Percentiles rank a stretch among this genome's conserved stretches.
phyloP scores from a whole-genome alignment of 2,329 filamentous ascomycete genomes.

The Corniculantispora saksenae region DNA sequence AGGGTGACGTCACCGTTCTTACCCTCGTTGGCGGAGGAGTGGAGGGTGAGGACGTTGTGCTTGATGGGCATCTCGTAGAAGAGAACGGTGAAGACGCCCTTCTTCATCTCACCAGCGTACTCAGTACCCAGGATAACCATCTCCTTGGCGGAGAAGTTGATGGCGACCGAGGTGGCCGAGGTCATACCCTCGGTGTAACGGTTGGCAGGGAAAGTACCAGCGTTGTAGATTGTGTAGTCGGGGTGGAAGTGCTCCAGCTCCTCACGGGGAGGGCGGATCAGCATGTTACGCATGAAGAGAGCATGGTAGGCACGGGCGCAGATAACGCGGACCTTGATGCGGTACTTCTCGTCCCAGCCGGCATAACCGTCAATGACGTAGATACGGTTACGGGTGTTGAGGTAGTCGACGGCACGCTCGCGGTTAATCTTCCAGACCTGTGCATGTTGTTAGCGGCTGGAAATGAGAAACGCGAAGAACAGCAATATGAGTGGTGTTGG shows the following conservation, averaged over 20 bases:
- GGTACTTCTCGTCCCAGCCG: conserved; percentile 98
- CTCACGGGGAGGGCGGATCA: conserved; percentile 87
- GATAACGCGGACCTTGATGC: conserved; percentile 95
- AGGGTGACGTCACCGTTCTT: conserved; percentile 93
- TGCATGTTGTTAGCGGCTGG: conserved; percentile 32
- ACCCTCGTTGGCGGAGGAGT: conserved; percentile 98
- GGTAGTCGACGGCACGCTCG: conserved; percentile 97
- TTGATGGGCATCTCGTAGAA: conserved; percentile 99
- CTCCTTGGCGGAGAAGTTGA: conserved; percentile 99
- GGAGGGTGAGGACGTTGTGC: conserved; percentile 97
- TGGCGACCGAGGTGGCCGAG: conserved; percentile 93
- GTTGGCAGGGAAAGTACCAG: conserved; percentile 97
- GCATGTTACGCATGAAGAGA: conserved; percentile 99
- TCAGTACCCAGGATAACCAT: conserved; percentile 99
- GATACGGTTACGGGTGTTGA: conserved; percentile 98
- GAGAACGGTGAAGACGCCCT: conserved; percentile 97
- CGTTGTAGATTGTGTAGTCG: conserved; percentile 99
- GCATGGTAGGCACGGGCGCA: conserved; percentile 99
- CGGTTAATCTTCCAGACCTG: conserved; percentile 99
- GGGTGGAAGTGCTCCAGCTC: conserved; percentile 98
- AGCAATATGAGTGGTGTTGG: neutral
- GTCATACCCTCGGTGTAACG: conserved; percentile 98
- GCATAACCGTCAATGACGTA: conserved; percentile 98
- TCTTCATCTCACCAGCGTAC: conserved; percentile 87
- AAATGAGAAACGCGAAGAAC: conserved; percentile 6